These are phyloP conservation scores for Solanum appendiculatum DNA, from an alignment of 257 asterid species.

Conservation along the genomic window DNA sequence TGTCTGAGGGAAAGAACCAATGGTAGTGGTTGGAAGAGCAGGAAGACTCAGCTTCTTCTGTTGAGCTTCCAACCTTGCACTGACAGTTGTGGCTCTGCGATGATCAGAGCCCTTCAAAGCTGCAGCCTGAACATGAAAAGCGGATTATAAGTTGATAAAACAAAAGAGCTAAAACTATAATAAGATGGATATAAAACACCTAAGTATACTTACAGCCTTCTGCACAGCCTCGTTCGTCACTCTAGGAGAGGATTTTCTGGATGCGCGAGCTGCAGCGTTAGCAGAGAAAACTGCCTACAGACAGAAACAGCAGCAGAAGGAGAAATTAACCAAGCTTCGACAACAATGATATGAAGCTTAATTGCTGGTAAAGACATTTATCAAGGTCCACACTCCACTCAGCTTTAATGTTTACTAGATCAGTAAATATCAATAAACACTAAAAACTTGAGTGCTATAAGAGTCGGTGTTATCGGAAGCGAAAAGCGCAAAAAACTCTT, in stretches of 20 bases:
- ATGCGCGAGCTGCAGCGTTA: constrained; percentile 79
- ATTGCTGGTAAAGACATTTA: not conserved
- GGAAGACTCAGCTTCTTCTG: constrained; percentile 97
- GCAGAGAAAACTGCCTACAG: constrained; percentile 70
- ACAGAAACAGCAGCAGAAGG: not conserved
- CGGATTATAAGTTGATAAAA: not conserved
- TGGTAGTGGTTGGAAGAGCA: constrained; percentile 92
- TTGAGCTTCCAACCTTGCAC: constrained; percentile 88
- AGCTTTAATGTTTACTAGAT: not conserved
- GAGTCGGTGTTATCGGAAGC: no score
- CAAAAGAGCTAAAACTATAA: not conserved
- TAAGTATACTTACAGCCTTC: constrained; percentile 71
- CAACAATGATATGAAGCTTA: not conserved
- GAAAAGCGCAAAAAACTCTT: no score
- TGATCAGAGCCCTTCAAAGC: constrained; percentile 91
- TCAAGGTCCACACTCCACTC: not conserved
- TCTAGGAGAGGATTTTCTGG: constrained; percentile 90
- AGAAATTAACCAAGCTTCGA: not conserved
- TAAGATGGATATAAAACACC: not conserved
- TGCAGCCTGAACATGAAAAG: constrained; percentile 41
- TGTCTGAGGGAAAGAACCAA: constrained; percentile 97
- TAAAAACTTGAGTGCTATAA: not conserved
- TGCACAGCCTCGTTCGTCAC: constrained; percentile 90
- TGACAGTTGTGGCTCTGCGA: constrained; percentile 87
- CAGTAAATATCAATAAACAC: not conserved